These are phyloP conservation scores for Suillus tomentosus DNA, from an alignment of 768 basidiomycete genomes.

Conservation along the genomic window DNA sequence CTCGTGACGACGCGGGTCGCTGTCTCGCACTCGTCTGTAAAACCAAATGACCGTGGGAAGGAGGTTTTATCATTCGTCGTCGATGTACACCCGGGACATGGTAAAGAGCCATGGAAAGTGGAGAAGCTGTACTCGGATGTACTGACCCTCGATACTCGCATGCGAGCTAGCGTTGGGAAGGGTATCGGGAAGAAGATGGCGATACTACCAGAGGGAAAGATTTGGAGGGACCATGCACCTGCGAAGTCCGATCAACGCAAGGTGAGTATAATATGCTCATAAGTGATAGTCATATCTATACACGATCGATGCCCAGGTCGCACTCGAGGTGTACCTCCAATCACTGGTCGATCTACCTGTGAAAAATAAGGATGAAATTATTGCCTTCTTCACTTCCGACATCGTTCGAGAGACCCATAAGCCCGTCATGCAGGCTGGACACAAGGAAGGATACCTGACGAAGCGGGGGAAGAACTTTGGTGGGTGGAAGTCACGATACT, in stretches of 20 bases:
- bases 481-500: constrained; percentile 96
- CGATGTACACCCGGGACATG: constrained; percentile 66
- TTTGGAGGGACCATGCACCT: constrained; percentile 97
- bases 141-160: constrained; percentile 78
- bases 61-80: constrained; percentile 92
- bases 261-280: constrained; percentile 45
- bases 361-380: constrained; percentile 87
- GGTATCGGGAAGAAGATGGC: constrained; percentile 77
- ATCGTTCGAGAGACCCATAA: constrained; percentile 75
- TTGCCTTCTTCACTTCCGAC: constrained; percentile 91
- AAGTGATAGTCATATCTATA: constrained; percentile 19
- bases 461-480: constrained; percentile 98
- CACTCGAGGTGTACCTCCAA: constrained; percentile 86
- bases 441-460: constrained; percentile 95
- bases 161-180: constrained; percentile 60
- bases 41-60: constrained; percentile 87
- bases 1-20: constrained; percentile 69
- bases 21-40: constrained; percentile 82
- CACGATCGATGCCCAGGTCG: constrained; percentile 43
- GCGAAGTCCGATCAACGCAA: constrained; percentile 96
- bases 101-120: constrained; percentile 77
- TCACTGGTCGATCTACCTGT: constrained; percentile 79
- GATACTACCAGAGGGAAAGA: constrained; percentile 83
- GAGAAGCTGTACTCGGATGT: constrained; percentile 96
- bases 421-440: constrained; percentile 76